Conservation (phyloP, 164 flowering plant species). For the Protea cynaroides region DNA sequence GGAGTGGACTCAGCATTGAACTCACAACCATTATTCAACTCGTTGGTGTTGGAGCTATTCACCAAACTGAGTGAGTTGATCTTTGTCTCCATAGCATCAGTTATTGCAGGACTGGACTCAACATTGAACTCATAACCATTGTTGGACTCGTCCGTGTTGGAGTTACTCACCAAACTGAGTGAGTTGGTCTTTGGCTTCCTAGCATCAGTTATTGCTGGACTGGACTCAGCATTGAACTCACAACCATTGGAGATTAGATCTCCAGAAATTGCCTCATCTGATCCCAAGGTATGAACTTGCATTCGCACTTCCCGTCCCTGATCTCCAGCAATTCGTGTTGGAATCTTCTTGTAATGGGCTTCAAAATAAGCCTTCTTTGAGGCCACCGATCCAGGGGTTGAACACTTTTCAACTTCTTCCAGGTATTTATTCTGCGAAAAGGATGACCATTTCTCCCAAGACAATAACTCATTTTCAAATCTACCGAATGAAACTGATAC, state of each 20-base stretch:
- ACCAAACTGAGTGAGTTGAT: slow-evolving; percentile 12
- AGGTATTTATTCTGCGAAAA: slow-evolving; percentile 81
- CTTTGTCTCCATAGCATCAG: slow-evolving; percentile 21
- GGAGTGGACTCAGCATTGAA: slow-evolving; percentile 15
- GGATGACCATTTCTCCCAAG: slow-evolving; percentile 95
- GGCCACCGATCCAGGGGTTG: slow-evolving; percentile 91
- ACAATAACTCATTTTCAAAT: slow-evolving; percentile 68
- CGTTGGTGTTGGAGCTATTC: slow-evolving; percentile 14
- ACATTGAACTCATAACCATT: slow-evolving; percentile 9
- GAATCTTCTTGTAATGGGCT: slow-evolving; percentile 83
- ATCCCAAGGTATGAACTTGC: slow-evolving; percentile 18
- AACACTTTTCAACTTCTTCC: slow-evolving; percentile 90
- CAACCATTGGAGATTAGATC: slow-evolving; percentile 14
- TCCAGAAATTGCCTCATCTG: slow-evolving; percentile 16
- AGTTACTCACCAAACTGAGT: too few relatives aligned
- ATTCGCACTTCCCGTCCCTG: slow-evolving; percentile 44
- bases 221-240: slow-evolving; percentile 16
- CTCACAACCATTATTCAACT: slow-evolving; percentile 14
- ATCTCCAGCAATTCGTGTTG: slow-evolving; percentile 57
- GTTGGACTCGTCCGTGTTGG: too few relatives aligned
- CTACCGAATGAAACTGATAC: slow-evolving; percentile 78
- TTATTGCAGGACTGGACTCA: slow-evolving; percentile 16
- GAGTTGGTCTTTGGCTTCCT: slow-evolving; percentile 17
- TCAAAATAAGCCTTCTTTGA: slow-evolving; percentile 83
- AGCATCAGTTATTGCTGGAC: slow-evolving; percentile 18